Base-by-base conservation (phyloP, 2,329 filamentous ascomycete species). In the Paraconiothyrium sp. region DNA sequence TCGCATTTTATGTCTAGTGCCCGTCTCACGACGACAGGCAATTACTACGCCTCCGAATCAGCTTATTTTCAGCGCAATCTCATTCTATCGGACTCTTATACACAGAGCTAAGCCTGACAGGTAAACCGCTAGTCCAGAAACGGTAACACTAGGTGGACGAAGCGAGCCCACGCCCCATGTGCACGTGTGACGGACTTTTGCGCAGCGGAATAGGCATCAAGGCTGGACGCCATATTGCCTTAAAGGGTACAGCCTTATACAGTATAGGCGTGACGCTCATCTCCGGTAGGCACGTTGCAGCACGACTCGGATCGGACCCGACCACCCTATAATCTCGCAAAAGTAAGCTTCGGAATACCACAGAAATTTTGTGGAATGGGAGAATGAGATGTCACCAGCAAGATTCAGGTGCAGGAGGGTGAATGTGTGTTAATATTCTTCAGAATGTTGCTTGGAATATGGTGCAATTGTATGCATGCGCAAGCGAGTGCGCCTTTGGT, bases 181-280 rank as follows among this genome's bases (percentile, higher is more conserved):
- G 39, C 34, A 16, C 49, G 46, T 32, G 9, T n/a, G 22, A 22
- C 49, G 34, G 49, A 52, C 49, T 52, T 24, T 39, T 39, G 22
- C 20, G 32, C 49, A 3, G 27, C 49, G 49, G 10, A 52, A 41
- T 52, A 39, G 34, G 49, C 34, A 27, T 2, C 14, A 37, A 39
- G 49, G 20, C 11, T 9, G 9, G 34, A 24, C 34, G 3, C 27
- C 13, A 9, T 32, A 20, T 52, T 24, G 7, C 49, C 16, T 52
- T 27, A 41, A 41, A 52, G 34, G 27, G 10, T 20, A 13, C 30
- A 39, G 20, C 7, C 20, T 11, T 50, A 13, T 48, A 3, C 9
- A 4, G 1, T 41, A 9, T 41, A 52, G 34, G 11, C 20, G 16
- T 32, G 6, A 1, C 16, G 34, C 49, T 52, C 34, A 52, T 52